Evolutionary conservation across 73 alveolate genomes (phyloP).

Genomic region (Symbiodinium pilosum): DNA sequence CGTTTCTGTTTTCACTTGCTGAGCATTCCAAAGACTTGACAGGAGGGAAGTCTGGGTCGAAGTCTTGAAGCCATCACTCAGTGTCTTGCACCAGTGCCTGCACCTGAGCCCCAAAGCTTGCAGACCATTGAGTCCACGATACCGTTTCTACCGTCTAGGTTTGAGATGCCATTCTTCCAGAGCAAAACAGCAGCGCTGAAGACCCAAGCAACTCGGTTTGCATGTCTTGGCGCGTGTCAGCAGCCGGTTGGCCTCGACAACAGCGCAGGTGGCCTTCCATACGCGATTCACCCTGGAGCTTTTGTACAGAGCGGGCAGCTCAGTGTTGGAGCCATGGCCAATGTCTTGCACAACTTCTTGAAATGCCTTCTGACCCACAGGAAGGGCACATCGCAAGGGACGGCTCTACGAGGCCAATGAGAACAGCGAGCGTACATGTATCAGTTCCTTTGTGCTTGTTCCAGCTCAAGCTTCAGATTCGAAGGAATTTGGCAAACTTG

Average conservation of each 20-base stretch:
- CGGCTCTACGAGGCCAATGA: slow-evolving; percentile 60
- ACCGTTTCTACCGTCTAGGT: slow-evolving; percentile 4
- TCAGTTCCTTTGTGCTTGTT: not conserved
- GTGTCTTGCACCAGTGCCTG: slow-evolving; percentile 37
- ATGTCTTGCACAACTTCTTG: too few relatives aligned
- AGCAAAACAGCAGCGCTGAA: slow-evolving; percentile 74
- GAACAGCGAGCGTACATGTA: not conserved
- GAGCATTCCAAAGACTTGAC: not conserved
- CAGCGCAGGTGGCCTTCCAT: slow-evolving; percentile 65
- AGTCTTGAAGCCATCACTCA: not conserved
- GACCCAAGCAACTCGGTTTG: slow-evolving; percentile 33
- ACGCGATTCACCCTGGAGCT: slow-evolving; percentile 63
- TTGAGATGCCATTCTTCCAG: slow-evolving; percentile 59
- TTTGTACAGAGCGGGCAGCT: slow-evolving; percentile 7
- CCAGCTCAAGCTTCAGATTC: too few relatives aligned
- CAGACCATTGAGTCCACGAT: not conserved
- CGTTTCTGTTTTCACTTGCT: too few relatives aligned
- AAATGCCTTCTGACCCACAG: not conserved
- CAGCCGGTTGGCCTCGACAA: not conserved
- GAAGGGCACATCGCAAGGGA: slow-evolving; percentile 65
- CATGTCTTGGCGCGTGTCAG: not conserved
- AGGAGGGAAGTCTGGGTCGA: slow-evolving; percentile 30
- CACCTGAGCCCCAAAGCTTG: not conserved
- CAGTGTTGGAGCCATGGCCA: not conserved
- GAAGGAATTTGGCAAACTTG: slow-evolving; percentile 76